Base-by-base conservation (phyloP, 371 early-diverging fungal genomes). In the Catenaria anguillulae region DNA sequence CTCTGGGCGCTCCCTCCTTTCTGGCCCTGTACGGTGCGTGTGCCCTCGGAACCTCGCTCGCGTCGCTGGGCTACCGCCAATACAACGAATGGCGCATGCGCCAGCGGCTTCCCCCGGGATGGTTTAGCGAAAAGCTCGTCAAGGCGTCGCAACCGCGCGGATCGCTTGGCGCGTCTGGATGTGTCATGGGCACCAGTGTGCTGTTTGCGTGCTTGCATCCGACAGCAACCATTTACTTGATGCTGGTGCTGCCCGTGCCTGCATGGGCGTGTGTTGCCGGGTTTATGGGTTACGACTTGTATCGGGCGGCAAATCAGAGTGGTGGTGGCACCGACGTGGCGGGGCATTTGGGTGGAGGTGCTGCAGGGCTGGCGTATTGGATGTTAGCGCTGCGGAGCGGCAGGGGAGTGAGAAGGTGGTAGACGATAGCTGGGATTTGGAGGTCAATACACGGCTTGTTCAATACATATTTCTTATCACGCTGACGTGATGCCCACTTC, bases 41-140 rank as follows among this genome's bases (percentile, higher is more conserved):
- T n/a, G 58, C 21, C 12, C 58, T 56, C 29, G 42, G 37, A 12
- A 56, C 58, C 26, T 56, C 58, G 34, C 34, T 29, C 42, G 58
- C 58, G 0, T 56, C 58, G 42, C 58, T 58, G 12, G 58, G 36
- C 17, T 58, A 58, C 58, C 15, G 3, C 31, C 15, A 58, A 24
- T 58, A 58, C 42, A 24, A n/a, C 12, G 35, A 17, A 24, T 24
- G 36, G 36, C 6, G 29, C 29, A 8, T 8, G 43, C 58, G 31
- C 29, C 31, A 31, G 36, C n/a, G 15, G 58, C 15, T 13, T 19
- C 13, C 12, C 17, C 29, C 2, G 2, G 29, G 8, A 8, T 43
- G 45, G 45, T 10, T 43, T 4, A 23, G 45, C 45, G 45, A 50
- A 26, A 26, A 23, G 29, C 10, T 50, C 6, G 10, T 43, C 8